phyloP scores from a whole-genome alignment of 768 basidiomycete species.

The Holtermannia corniformis region DNA sequence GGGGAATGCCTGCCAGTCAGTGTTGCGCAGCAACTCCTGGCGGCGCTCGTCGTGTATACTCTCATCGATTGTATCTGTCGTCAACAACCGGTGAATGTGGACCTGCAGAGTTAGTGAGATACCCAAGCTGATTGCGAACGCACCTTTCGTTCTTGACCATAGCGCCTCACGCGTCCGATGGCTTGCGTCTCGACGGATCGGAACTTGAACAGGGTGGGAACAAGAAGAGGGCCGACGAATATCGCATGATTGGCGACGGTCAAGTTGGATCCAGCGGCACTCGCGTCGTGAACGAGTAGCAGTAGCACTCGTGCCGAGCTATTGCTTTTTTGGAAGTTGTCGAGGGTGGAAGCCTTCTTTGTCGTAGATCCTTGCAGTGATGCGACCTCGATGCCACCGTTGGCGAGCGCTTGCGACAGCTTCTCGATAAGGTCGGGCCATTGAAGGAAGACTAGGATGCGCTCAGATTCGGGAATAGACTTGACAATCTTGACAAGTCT shows the following conservation, averaged over 20 bases:
- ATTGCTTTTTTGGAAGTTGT: slow-evolving; percentile 73
- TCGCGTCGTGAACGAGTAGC: slow-evolving; percentile 82
- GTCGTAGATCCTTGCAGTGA: slow-evolving; percentile 72
- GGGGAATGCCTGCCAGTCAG: slow-evolving; percentile 25
- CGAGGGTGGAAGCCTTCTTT: slow-evolving; percentile 69
- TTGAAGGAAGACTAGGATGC: slow-evolving; percentile 88
- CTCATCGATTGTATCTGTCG: slow-evolving; percentile 77
- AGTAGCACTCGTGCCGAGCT: slow-evolving; percentile 57
- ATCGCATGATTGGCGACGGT: slow-evolving; percentile 90
- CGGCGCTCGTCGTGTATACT: slow-evolving; percentile 52
- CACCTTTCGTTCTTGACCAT: slow-evolving; percentile 52
- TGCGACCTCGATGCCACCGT: slow-evolving; percentile 62
- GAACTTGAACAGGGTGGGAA: slow-evolving; percentile 73
- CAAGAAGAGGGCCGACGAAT: slow-evolving; percentile 84
- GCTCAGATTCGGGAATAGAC: slow-evolving; percentile 65
- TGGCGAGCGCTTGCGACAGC: slow-evolving; percentile 68
- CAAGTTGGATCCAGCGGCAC: slow-evolving; percentile 51
- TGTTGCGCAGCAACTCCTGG: slow-evolving; percentile 13
- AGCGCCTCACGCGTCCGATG: slow-evolving; percentile 56
- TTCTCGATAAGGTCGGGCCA: slow-evolving; percentile 89
- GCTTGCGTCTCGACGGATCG: slow-evolving; percentile 55
- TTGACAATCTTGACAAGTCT: slow-evolving; percentile 65
- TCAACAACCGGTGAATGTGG: slow-evolving; percentile 71
- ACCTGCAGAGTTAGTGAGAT: slow-evolving; percentile 49
- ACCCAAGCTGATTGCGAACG: no score